Evolutionary conservation across 257 asterid genomes (phyloP).

Genomic region (Penstemon newberryi): DNA sequence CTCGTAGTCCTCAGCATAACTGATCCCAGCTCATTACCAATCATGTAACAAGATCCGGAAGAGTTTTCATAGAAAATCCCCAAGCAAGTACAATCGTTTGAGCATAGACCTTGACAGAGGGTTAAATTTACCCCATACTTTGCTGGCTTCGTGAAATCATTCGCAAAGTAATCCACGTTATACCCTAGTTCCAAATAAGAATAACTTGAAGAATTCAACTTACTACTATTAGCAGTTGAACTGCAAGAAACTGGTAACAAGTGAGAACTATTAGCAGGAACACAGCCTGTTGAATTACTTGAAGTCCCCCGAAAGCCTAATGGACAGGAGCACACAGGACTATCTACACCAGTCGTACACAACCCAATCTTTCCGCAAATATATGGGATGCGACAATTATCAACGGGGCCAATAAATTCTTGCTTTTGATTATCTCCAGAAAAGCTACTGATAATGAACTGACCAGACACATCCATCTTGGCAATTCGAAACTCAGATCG

Average conservation of each 20-base stretch:
- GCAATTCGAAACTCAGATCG: slow-evolving; percentile 45
- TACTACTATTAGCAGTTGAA: slow-evolving; percentile 28
- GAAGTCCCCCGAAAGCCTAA: slow-evolving; percentile 37
- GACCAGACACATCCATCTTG: slow-evolving; percentile 57
- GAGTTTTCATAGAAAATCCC: slow-evolving; percentile 58
- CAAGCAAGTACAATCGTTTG: slow-evolving; percentile 61
- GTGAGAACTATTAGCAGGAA: slow-evolving; percentile 43
- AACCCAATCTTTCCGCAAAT: slow-evolving; percentile 56
- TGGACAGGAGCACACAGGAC: slow-evolving; percentile 60
- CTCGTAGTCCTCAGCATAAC: slow-evolving; percentile 30
- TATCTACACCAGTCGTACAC: slow-evolving; percentile 38
- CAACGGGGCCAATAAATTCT: slow-evolving; percentile 50
- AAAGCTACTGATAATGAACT: slow-evolving; percentile 47
- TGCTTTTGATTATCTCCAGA: slow-evolving; percentile 26
- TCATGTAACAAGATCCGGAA: slow-evolving; percentile 60
- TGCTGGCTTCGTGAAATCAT: slow-evolving; percentile 48
- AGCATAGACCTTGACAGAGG: slow-evolving; percentile 59
- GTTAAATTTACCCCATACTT: slow-evolving; percentile 40
- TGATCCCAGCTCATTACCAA: slow-evolving; percentile 57
- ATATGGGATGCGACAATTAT: slow-evolving; percentile 49
- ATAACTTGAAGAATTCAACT: slow-evolving; percentile 25
- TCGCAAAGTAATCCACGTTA: slow-evolving; percentile 67
- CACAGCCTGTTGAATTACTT: slow-evolving; percentile 37
- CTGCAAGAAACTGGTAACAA: slow-evolving; percentile 55
- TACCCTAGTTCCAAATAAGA: slow-evolving; percentile 52